Evolutionary conservation across 164 flowering plant genomes (phyloP).

Genomic region (Buxus sempervirens): DNA sequence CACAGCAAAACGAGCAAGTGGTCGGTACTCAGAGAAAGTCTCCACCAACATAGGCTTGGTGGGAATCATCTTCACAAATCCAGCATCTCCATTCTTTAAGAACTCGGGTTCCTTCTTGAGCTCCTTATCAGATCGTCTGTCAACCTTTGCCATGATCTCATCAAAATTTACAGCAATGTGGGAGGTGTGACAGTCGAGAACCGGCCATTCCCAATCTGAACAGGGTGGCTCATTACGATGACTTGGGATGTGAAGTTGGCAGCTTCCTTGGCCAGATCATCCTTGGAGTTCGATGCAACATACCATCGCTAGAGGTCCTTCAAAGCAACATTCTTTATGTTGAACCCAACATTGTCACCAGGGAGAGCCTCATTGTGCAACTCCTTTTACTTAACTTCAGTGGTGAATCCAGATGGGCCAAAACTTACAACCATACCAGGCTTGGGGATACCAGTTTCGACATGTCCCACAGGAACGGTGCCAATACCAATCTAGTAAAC

Average conservation of each 20-base stretch:
- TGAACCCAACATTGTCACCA: constrained; percentile 38
- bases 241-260: constrained; percentile 42
- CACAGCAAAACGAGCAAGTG: constrained; percentile 43
- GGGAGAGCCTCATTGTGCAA: constrained; percentile 37
- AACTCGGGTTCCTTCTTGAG: constrained; percentile 36
- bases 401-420: constrained; percentile 8
- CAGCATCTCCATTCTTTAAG: constrained; percentile 44
- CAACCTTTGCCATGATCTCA: constrained; percentile 42
- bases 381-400: constrained; percentile 10
- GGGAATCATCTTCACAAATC: constrained; percentile 39
- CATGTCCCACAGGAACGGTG: constrained; percentile 41
- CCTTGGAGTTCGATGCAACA: constrained; percentile 42
- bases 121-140: constrained; percentile 45
- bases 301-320: constrained; percentile 39
- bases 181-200: constrained; percentile 37
- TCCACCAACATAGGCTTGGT: constrained; percentile 50
- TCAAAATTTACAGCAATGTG: constrained; percentile 46
- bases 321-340: constrained; percentile 35
- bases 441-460: constrained; percentile 32
- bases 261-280: constrained; percentile 41
- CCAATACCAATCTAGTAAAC: constrained; percentile 46
- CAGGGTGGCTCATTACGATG: constrained; percentile 42
- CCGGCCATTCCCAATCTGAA: constrained; percentile 39
- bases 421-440: constrained; percentile 21
- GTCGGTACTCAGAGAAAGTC: constrained; percentile 38